These are phyloP conservation scores for Penicillium chermesinum DNA, from an alignment of 495 filamentous ascomycete species.

Conservation along the genomic window DNA sequence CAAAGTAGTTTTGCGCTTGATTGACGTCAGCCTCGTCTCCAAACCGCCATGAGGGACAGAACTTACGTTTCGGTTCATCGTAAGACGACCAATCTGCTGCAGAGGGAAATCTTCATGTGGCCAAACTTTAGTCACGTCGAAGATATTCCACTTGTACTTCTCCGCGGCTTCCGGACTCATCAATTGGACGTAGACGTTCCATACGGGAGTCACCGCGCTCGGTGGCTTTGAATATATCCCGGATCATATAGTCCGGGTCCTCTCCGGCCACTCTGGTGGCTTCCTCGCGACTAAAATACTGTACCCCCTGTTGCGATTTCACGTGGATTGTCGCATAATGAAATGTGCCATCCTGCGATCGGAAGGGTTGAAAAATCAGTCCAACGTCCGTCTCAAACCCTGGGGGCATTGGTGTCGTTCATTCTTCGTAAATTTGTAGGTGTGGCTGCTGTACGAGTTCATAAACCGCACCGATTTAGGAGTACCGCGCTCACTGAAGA, in stretches of 20 bases:
- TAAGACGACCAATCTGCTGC: slow-evolving; percentile 31
- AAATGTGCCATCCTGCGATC: slow-evolving; percentile 47
- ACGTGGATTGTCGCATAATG: slow-evolving; percentile 62
- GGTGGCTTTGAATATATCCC: slow-evolving; percentile 33
- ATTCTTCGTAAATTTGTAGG: slow-evolving; percentile 60
- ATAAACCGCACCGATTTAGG: slow-evolving; percentile 55
- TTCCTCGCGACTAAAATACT: slow-evolving; percentile 54
- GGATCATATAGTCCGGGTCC: slow-evolving; percentile 34
- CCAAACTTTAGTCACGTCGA: slow-evolving; percentile 41
- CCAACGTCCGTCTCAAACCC: not conserved
- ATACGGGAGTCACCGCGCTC: slow-evolving; percentile 35
- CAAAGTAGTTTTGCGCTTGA: slow-evolving; percentile 33
- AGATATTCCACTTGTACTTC: slow-evolving; percentile 33
- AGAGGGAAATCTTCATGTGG: slow-evolving; percentile 34
- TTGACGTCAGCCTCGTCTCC: not conserved
- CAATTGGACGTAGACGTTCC: slow-evolving; percentile 45
- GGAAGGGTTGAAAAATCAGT: slow-evolving; percentile 11
- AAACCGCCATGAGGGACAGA: not conserved
- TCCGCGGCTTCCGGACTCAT: slow-evolving; percentile 39
- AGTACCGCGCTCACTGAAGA: slow-evolving; percentile 63
- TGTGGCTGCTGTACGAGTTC: slow-evolving; percentile 62
- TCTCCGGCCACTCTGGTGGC: slow-evolving; percentile 51
- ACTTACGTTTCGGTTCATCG: slow-evolving; percentile 30
- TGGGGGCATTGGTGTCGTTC: slow-evolving; percentile 21
- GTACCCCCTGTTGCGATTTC: slow-evolving; percentile 59